Evolutionary conservation across 306 rosid genomes (phyloP).

Genomic region (Acacia melanoxylon): DNA sequence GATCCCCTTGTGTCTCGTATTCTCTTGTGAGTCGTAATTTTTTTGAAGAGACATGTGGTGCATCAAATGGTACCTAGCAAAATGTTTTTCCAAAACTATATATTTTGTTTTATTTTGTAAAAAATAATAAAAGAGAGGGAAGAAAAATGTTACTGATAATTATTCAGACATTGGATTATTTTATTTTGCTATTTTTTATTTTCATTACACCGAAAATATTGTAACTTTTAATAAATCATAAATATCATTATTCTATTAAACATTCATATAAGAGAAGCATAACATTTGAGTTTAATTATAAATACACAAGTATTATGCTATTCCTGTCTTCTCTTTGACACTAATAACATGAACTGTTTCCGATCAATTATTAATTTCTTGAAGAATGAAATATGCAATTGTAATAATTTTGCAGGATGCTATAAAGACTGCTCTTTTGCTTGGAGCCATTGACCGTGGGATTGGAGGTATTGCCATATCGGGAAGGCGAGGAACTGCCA

Average conservation of each 20-base stretch:
- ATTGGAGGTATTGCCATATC: constrained; percentile 95
- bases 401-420: constrained; percentile 67
- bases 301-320: neutral
- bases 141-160: neutral
- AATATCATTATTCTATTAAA: neutral
- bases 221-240: neutral
- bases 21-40: neutral
- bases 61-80: neutral
- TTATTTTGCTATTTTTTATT: neutral
- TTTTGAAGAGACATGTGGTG: neutral
- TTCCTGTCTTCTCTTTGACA: constrained; percentile 1
- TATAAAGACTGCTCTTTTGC: constrained; percentile 89
- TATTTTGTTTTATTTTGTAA: neutral
- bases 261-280: neutral
- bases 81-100: neutral
- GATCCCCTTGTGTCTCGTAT: neutral
- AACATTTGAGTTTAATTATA: neutral
- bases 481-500: constrained; percentile 92
- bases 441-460: constrained; percentile 83
- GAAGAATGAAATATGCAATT: constrained; percentile 19
- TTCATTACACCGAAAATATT: neutral
- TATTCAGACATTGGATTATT: neutral
- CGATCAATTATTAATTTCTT: neutral
- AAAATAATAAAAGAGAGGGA: neutral
- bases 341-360: neutral